Percentiles rank a stretch among this genome's conserved stretches.
These are phyloP conservation scores for Saccharomyces hybrid DNA, from an alignment of 1,139 yeast genomes.

Conservation along the genomic window DNA sequence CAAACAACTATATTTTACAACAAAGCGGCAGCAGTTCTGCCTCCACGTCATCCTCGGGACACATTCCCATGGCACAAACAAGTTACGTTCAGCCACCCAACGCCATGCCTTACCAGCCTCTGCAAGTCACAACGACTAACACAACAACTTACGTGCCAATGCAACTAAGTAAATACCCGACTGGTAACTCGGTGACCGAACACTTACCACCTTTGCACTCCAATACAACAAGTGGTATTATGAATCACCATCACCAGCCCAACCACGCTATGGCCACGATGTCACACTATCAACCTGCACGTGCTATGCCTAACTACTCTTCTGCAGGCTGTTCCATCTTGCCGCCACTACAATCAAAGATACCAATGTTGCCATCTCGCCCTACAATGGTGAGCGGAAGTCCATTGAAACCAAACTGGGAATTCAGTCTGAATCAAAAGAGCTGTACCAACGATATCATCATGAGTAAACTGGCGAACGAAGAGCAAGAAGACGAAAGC, in stretches of 20 bases:
- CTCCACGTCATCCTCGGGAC: conserved; percentile 1
- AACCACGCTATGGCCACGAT: background rate
- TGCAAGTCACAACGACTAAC: background rate
- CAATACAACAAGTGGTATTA: conserved; percentile 1
- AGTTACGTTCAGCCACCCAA: background rate
- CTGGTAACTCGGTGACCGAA: background rate
- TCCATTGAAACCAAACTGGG: background rate
- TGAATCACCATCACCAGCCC: conserved; percentile 1
- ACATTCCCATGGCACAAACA: background rate
- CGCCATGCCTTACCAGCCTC: background rate
- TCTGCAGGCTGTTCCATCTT: conserved; percentile 1
- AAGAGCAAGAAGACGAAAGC: conserved; percentile 9
- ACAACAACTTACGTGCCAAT: background rate
- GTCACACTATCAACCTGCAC: conserved; percentile 1
- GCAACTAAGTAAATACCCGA: background rate
- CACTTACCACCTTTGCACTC: background rate
- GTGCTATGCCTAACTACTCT: conserved; percentile 2
- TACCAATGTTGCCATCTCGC: conserved; percentile 3
- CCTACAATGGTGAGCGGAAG: background rate
- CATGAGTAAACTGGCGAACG: conserved; percentile 5
- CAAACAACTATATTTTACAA: conserved; percentile 4
- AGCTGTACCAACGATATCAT: conserved; percentile 13
- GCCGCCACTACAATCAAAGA: conserved; percentile 9
- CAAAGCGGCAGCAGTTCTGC: conserved; percentile 2
- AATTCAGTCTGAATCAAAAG: conserved; percentile 23